Evolutionary conservation across 169 alveolate genomes (phyloP).

Genomic region (Eimeria brunetti): DNA sequence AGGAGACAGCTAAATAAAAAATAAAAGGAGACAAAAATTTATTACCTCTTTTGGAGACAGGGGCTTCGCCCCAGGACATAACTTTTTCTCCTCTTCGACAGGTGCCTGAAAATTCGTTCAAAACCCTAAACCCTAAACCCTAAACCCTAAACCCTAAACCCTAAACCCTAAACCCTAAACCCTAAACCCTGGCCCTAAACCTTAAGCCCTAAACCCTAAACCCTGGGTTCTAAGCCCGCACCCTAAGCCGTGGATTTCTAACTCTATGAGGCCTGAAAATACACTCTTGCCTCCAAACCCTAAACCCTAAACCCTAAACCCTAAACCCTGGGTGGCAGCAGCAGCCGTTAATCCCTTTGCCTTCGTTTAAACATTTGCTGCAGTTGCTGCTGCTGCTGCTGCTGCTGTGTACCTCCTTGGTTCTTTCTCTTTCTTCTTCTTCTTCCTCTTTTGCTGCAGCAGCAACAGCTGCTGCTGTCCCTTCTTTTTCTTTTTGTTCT

Average conservation of each 20-base stretch:
- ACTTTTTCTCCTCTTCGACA: not conserved
- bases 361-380: not conserved
- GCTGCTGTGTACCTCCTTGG: not conserved
- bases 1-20: not conserved
- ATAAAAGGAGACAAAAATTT: not conserved
- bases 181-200: conserved; percentile 21
- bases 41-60: not conserved
- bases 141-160: conserved; percentile 16
- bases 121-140: conserved; percentile 36
- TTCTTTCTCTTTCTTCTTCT: no score
- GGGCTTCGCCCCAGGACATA: not conserved
- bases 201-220: not conserved
- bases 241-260: not conserved
- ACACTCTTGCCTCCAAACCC: not conserved
- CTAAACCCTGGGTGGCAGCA: conserved; percentile 6
- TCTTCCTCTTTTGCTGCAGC: not conserved
- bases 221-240: no score
- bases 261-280: not conserved
- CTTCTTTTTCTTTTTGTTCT: not conserved
- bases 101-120: not conserved
- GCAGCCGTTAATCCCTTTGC: not conserved
- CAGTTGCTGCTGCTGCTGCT: not conserved
- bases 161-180: not conserved
- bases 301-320: conserved; percentile 12
- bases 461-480: not conserved